Evolutionary conservation across 768 basidiomycete genomes (phyloP).

Genomic region (Boletellus ananiceps): DNA sequence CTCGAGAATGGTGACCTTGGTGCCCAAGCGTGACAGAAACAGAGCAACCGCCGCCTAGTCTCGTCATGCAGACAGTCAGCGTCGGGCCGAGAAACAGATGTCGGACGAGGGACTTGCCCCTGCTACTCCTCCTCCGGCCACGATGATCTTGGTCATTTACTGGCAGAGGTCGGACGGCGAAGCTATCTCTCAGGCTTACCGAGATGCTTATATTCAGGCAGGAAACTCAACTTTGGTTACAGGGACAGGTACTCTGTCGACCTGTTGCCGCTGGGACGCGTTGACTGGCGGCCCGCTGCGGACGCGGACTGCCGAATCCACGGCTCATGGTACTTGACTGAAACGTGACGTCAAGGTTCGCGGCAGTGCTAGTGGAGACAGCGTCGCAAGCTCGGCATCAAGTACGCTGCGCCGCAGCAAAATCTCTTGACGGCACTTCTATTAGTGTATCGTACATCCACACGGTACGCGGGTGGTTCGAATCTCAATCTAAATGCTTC

Average conservation of each 20-base stretch:
- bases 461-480: not conserved
- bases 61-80: not conserved
- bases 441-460: not conserved
- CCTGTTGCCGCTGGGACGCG: conserved; percentile 19
- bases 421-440: not conserved
- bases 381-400: not conserved
- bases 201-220: conserved; percentile 8
- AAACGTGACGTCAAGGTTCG: no score
- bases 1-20: conserved; percentile 21
- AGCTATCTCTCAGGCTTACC: not conserved
- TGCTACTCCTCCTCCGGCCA: conserved; percentile 27
- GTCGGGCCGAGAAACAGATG: not conserved
- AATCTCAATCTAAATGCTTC: conserved; percentile 32
- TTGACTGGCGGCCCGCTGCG: conserved; percentile 3
- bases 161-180: not conserved
- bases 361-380: no score
- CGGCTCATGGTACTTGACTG: no score
- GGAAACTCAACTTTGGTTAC: not conserved
- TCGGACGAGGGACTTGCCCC: conserved; percentile 19
- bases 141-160: conserved; percentile 24
- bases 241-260: no score
- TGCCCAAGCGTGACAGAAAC: conserved; percentile 23
- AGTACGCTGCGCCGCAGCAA: not conserved
- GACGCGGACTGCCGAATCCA: not conserved
- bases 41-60: conserved; percentile 19